Percentiles rank a stretch among this genome's conserved stretches.
phyloP scores from a whole-genome alignment of 2,329 filamentous ascomycete genomes.

The Colletotrichum costaricense region DNA sequence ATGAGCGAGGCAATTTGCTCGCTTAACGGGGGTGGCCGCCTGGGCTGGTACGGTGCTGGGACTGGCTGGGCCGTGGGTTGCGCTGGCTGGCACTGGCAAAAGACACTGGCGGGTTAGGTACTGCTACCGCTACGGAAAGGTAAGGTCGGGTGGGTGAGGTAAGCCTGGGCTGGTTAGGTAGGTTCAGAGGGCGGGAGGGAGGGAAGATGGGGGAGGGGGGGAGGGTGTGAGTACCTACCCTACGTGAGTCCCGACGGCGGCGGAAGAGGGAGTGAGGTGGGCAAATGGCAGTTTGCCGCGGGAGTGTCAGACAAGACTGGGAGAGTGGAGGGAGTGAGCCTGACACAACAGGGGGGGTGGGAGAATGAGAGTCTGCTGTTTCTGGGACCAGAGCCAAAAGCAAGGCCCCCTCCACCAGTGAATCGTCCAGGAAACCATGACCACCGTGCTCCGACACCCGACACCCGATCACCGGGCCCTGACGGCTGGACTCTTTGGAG shows the following conservation, averaged over 20 bases:
- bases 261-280: conserved; percentile 5
- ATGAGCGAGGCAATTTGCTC: conserved; percentile 36
- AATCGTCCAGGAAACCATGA: conserved; percentile 33
- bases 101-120: conserved; percentile 1
- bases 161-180: not conserved
- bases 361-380: not conserved
- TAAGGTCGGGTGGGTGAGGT: conserved; percentile 1
- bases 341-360: not conserved
- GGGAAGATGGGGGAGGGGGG: conserved; percentile 1
- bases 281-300: conserved; percentile 33
- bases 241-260: not conserved
- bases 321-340: not conserved
- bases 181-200: not conserved
- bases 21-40: conserved; percentile 35
- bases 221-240: not conserved
- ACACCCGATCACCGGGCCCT: conserved; percentile 33
- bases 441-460: conserved; percentile 30
- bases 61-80: conserved; percentile 22
- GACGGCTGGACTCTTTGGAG: conserved; percentile 10
- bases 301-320: not conserved
- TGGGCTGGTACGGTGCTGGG: conserved; percentile 15
- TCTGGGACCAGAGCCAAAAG: conserved; percentile 16
- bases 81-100: conserved; percentile 30
- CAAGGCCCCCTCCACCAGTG: conserved; percentile 9
- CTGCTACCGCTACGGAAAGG: too few species aligned